Percentiles rank a stretch among this genome's conserved stretches.
These are phyloP conservation scores for Eremomyces bilateralis DNA, from an alignment of 495 filamentous ascomycete species.

Conservation along the genomic window DNA sequence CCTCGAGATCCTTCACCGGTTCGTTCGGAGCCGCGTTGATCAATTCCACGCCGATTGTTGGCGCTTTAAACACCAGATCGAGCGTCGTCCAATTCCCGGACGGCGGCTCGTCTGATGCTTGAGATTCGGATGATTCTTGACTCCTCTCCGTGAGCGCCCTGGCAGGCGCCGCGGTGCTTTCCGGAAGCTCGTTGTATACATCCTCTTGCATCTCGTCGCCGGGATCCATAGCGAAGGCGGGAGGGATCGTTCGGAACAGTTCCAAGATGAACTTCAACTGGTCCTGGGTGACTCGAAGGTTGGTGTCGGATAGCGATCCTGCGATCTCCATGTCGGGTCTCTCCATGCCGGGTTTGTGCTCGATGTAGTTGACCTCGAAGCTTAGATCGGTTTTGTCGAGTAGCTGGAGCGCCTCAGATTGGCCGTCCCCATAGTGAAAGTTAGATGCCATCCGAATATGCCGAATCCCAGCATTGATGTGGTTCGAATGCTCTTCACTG, in stretches of 20 bases:
- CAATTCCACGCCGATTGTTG: constrained; percentile 70
- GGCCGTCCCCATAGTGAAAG: constrained; percentile 55
- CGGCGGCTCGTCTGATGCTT: background rate
- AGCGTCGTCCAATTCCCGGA: constrained; percentile 67
- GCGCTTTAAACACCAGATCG: constrained; percentile 78
- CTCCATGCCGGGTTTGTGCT: constrained; percentile 54
- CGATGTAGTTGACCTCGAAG: constrained; percentile 74
- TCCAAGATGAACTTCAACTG: constrained; percentile 77
- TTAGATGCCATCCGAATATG: constrained; percentile 78
- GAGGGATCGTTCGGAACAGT: constrained; percentile 64
- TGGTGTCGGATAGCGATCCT: constrained; percentile 77
- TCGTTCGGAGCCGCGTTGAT: constrained; percentile 51
- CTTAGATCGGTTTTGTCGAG: constrained; percentile 90
- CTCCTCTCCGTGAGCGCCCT: constrained; percentile 14
- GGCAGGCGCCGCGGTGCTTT: constrained; percentile 29
- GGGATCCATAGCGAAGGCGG: constrained; percentile 58
- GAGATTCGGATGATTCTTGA: constrained; percentile 15
- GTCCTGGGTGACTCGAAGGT: constrained; percentile 69
- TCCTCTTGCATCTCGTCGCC: constrained; percentile 44
- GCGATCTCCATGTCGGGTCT: constrained; percentile 83
- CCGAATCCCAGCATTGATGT: constrained; percentile 74
- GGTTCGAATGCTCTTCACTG: constrained; percentile 57
- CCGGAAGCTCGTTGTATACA: constrained; percentile 40
- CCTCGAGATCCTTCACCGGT: constrained; percentile 56
- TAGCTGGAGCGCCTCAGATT: constrained; percentile 74